These are phyloP conservation scores for Gnomoniopsis smithogilvyi DNA, from an alignment of 2,329 filamentous ascomycete species.

Conservation along the genomic window DNA sequence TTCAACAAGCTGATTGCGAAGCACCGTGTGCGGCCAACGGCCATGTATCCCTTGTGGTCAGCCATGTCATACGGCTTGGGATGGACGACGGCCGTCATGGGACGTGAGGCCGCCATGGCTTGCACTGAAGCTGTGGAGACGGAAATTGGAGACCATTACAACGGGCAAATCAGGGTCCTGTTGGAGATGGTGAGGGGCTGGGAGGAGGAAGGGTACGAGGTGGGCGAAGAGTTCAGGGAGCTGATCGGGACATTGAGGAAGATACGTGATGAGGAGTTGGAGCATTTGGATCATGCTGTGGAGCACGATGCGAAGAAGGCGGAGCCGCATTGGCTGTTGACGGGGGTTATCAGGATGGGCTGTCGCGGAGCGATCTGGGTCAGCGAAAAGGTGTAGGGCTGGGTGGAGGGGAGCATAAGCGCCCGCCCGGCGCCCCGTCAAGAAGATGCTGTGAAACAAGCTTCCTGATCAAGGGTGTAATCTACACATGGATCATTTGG, in stretches of 20 bases:
- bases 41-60: constrained; percentile 88
- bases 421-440: too few relatives aligned
- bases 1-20: constrained; percentile 82
- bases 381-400: constrained; percentile 58
- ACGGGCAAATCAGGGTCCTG: constrained; percentile 79
- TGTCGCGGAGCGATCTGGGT: constrained; percentile 93
- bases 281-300: constrained; percentile 93
- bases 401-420: too few relatives aligned
- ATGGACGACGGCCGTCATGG: constrained; percentile 85
- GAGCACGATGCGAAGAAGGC: constrained; percentile 91
- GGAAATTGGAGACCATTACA: constrained; percentile 95
- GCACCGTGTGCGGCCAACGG: constrained; percentile 88
- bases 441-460: too few relatives aligned
- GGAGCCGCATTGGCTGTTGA: constrained; percentile 83
- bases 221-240: constrained; percentile 72
- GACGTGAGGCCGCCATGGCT: constrained; percentile 93
- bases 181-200: constrained; percentile 78
- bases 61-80: constrained; percentile 76
- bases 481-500: too few relatives aligned
- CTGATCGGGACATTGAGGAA: constrained; percentile 72
- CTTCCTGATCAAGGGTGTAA: too few relatives aligned
- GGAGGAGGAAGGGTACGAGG: constrained; percentile 72
- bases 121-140: constrained; percentile 98
- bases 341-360: constrained; percentile 81
- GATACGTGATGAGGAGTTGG: constrained; percentile 92